These are phyloP conservation scores for Rhizoctonia solani DNA, from an alignment of 1,284 basidiomycete species.

Conservation along the genomic window DNA sequence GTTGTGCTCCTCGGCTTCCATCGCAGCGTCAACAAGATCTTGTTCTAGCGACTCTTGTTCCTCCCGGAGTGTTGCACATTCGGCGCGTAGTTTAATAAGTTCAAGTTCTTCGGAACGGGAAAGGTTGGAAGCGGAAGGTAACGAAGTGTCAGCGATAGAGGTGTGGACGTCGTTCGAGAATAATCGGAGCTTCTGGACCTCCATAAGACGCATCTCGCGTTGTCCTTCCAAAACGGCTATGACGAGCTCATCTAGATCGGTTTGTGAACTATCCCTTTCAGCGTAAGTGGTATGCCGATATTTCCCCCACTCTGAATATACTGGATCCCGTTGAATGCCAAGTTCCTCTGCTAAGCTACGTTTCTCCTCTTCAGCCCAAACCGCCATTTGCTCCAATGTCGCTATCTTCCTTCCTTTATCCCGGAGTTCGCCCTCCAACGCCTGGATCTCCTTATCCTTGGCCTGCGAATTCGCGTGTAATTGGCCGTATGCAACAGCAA, in stretches of 20 bases:
- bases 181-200: neutral
- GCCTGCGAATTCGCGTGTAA: slow-evolving; percentile 59
- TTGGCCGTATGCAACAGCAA: slow-evolving; percentile 41
- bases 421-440: slow-evolving; percentile 58
- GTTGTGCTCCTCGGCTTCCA: slow-evolving; percentile 21
- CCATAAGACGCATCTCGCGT: slow-evolving; percentile 1
- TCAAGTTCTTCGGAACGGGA: neutral
- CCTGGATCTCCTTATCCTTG: slow-evolving; percentile 57
- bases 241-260: neutral
- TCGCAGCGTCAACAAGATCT: slow-evolving; percentile 26
- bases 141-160: neutral
- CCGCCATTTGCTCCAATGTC: neutral
- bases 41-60: slow-evolving; percentile 31
- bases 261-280: neutral
- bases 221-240: neutral
- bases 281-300: neutral
- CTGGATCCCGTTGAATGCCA: neutral
- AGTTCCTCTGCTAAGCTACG: slow-evolving; percentile 8
- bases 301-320: neutral
- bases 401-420: slow-evolving; percentile 55
- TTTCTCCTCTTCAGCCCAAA: slow-evolving; percentile 7
- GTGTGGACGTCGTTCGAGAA: neutral
- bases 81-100: neutral
- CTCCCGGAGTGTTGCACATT: slow-evolving; percentile 21
- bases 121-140: neutral